These are phyloP conservation scores for Theobroma grandiflorum DNA, from an alignment of 441 rosid genomes.

Conservation along the genomic window DNA sequence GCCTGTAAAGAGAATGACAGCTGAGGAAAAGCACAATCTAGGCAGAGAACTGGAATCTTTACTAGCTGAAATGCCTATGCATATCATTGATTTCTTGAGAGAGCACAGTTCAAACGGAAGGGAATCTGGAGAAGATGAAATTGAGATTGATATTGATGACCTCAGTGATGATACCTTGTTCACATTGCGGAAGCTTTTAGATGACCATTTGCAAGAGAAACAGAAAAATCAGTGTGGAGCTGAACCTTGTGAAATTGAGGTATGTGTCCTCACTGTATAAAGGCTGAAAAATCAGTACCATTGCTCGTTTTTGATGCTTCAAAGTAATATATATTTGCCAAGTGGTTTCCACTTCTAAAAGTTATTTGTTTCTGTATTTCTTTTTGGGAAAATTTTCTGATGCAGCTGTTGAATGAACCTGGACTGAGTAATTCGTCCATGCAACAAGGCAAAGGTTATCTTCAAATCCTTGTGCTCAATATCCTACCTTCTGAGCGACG, in stretches of 20 bases:
- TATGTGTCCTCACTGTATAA: conserved; percentile 24
- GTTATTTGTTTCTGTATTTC: not conserved
- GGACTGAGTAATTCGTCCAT: conserved; percentile 68
- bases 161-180: conserved; percentile 69
- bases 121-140: conserved; percentile 70
- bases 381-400: not conserved
- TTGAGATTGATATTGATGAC: conserved; percentile 77
- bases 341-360: conserved; percentile 7
- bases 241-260: conserved; percentile 82
- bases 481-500: conserved; percentile 5
- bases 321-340: conserved; percentile 13
- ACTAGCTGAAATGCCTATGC: conserved; percentile 59
- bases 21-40: conserved; percentile 60
- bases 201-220: conserved; percentile 58
- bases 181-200: conserved; percentile 57
- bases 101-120: conserved; percentile 67
- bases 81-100: conserved; percentile 71
- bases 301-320: not conserved
- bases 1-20: conserved; percentile 59
- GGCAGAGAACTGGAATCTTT: conserved; percentile 65
- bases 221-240: conserved; percentile 50
- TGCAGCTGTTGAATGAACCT: conserved; percentile 61
- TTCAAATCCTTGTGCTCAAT: conserved; percentile 22
- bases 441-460: conserved; percentile 61
- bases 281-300: conserved; percentile 2